Evolutionary conservation across 345 rosid species (phyloP).

Genomic region (Turritis glabra): DNA sequence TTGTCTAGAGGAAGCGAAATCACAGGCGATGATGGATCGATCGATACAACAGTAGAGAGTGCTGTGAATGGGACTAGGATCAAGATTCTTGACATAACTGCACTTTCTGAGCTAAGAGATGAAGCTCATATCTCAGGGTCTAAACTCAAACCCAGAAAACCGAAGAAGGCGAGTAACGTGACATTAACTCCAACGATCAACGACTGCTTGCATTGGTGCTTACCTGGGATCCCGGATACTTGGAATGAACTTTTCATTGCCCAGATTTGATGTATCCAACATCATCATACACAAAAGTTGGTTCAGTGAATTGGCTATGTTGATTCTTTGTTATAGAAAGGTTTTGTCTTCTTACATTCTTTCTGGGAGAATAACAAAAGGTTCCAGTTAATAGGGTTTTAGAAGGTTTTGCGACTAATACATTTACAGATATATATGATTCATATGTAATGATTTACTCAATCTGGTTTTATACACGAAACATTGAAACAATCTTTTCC

Average conservation of each 20-base stretch:
- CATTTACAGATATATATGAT: not conserved
- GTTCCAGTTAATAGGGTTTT: not conserved
- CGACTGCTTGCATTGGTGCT: constrained; percentile 98
- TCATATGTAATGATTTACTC: not conserved
- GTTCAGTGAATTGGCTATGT: constrained; percentile 16
- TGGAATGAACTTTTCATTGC: constrained; percentile 77
- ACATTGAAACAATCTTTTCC: not conserved
- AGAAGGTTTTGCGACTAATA: not conserved
- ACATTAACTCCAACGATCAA: constrained; percentile 39
- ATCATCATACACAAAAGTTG: not conserved
- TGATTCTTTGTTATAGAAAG: constrained; percentile 33
- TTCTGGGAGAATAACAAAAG: constrained; percentile 8
- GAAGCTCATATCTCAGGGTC: constrained; percentile 65
- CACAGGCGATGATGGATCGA: constrained; percentile 46
- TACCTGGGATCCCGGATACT: constrained; percentile 83
- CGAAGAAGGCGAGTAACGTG: constrained; percentile 49
- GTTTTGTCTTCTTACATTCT: constrained; percentile 14
- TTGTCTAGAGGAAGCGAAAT: constrained; percentile 54
- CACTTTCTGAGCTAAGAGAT: constrained; percentile 66
- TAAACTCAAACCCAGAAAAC: constrained; percentile 41
- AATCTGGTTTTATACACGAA: not conserved
- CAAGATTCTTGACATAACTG: constrained; percentile 70
- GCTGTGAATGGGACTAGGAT: constrained; percentile 62
- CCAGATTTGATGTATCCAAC: constrained; percentile 42
- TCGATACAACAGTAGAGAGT: constrained; percentile 53